Base-by-base conservation (phyloP, 2,329 filamentous ascomycete genomes). In the Cadophora gregata region DNA sequence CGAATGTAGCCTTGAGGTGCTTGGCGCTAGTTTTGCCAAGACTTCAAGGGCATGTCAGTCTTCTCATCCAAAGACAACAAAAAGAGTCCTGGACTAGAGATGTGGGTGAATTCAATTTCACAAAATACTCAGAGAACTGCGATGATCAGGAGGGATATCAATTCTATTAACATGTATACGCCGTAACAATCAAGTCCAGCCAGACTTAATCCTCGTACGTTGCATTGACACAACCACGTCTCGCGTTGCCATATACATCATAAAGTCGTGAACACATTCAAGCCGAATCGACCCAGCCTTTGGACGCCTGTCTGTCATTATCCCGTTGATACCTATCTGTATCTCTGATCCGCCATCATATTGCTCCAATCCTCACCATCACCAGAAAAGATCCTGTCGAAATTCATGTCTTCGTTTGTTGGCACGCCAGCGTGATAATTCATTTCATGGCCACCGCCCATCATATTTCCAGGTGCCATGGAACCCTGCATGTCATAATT, bases 331-430 rank as follows among this genome's bases (percentile, higher is more conserved):
- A n/a, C 55, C 31, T 47, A 58, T 36, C 60, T 19, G 60, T 59
- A 68, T 36, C 69, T 62, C 58, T 64, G 70, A 66, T 75, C 71
- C 8, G 42, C 29, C 9, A 74, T 53, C 59, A 69, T 70, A 47
- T 69, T 70, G 63, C 61, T 70, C 74, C 74, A 75, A 25, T 71
- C 70, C 53, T 70, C 71, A 14, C 67, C 67, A 33, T 73, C 71
- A 1, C 69, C 73, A 14, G 70, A 69, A 64, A 76, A 74, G 16
- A 76, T 73, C 1, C 62, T 66, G 36, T 74, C 70, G 27, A 75
- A 74, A 65, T 72, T 73, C 69, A 73, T 69, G 7, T 71, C 69
- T 27, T 59, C 67, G 31, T 71, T 67, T 59, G 70, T 70, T 16
- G 68, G 67, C 12, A 73, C 38, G 14, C 72, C 71, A 47, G 67